Conservation (phyloP, 495 filamentous ascomycete species). For the Penicillium waksmanii region DNA sequence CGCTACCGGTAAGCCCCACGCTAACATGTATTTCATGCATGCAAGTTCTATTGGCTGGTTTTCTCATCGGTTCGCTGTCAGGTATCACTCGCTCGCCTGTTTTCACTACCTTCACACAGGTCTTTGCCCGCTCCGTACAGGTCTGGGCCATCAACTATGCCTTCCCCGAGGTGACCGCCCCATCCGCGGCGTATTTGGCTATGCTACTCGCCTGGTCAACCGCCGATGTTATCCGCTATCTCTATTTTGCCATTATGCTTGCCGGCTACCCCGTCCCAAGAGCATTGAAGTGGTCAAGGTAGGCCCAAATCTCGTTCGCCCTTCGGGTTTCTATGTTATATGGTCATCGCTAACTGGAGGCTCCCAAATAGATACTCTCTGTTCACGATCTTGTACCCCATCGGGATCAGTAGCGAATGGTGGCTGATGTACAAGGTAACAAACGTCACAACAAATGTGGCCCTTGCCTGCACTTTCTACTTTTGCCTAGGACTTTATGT, state of each 20-base stretch:
- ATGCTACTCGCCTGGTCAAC: slow-evolving; percentile 59
- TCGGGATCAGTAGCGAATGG: slow-evolving; percentile 56
- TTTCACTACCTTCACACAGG: slow-evolving; percentile 57
- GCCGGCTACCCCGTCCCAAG: slow-evolving; percentile 33
- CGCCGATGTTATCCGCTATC: slow-evolving; percentile 56
- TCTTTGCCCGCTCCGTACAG: slow-evolving; percentile 56
- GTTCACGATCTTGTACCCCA: slow-evolving; percentile 56
- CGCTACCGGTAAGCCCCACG: slow-evolving; percentile 47
- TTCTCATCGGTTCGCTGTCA: slow-evolving; percentile 21
- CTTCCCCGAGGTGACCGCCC: slow-evolving; percentile 40
- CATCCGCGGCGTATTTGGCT: slow-evolving; percentile 39
- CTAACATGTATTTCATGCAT: background rate
- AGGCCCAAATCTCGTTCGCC: slow-evolving; percentile 6
- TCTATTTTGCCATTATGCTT: slow-evolving; percentile 51
- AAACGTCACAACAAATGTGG: slow-evolving; percentile 22
- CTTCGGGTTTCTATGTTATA: background rate
- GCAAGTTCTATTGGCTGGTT: slow-evolving; percentile 15
- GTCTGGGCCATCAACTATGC: slow-evolving; percentile 53
- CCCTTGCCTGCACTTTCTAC: slow-evolving; percentile 34
- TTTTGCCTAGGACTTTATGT: slow-evolving; percentile 66
- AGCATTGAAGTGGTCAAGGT: slow-evolving; percentile 48
- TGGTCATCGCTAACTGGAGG: background rate
- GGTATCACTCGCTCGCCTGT: slow-evolving; percentile 56
- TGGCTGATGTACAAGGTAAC: slow-evolving; percentile 51
- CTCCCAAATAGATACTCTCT: slow-evolving; percentile 48